Conservation (phyloP, 179 eudicot species). For the Gypsophila paniculata region DNA sequence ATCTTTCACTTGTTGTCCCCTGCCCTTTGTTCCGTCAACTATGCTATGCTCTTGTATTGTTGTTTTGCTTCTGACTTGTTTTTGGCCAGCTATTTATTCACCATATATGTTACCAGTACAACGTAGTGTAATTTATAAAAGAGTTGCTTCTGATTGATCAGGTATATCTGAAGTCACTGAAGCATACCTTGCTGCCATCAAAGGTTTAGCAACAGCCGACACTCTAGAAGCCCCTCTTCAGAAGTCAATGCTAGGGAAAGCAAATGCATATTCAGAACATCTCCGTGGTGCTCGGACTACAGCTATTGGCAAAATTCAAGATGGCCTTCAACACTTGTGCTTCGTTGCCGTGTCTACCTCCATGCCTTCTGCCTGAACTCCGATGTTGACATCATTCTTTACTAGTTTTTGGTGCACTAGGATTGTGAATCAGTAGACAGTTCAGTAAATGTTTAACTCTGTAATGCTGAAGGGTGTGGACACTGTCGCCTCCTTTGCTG, state of each 20-base stretch:
- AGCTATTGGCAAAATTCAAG: slow-evolving; percentile 73
- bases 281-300: slow-evolving; percentile 55
- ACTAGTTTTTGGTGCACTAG: slow-evolving; percentile 30
- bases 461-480: slow-evolving; percentile 8
- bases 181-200: slow-evolving; percentile 73
- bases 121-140: background rate
- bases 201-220: slow-evolving; percentile 45
- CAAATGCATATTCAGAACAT: slow-evolving; percentile 42
- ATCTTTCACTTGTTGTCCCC: background rate
- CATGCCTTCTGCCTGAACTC: slow-evolving; percentile 54
- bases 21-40: background rate
- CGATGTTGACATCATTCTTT: slow-evolving; percentile 19
- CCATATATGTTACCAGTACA: background rate
- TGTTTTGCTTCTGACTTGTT: background rate
- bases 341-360: slow-evolving; percentile 65
- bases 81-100: background rate
- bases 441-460: slow-evolving; percentile 9
- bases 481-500: background rate
- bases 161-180: slow-evolving; percentile 90
- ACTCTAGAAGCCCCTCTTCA: slow-evolving; percentile 38
- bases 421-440: background rate
- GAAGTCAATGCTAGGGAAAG: slow-evolving; percentile 73
- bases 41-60: background rate
- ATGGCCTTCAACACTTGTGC: slow-evolving; percentile 63
- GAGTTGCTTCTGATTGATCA: slow-evolving; percentile 29